Base-by-base conservation (phyloP, 1,284 basidiomycete species). In the Boletellus dicymbophilus region DNA sequence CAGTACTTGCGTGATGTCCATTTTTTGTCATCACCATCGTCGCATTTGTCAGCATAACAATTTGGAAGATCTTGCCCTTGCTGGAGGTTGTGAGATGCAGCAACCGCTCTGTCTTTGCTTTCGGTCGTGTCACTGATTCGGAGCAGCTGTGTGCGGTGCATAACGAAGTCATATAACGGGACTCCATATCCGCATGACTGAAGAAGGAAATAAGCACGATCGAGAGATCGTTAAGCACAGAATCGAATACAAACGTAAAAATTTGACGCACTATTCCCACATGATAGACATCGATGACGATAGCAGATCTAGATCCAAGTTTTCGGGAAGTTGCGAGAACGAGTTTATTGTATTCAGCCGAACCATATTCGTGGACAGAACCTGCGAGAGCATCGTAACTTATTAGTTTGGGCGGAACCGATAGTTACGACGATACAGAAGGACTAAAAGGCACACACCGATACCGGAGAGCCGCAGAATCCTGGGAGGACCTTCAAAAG, bases 161-260 rank as follows among this genome's bases (percentile, higher is more conserved):
- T 62, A 44, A 72, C 70, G 62, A 76, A 83, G 11, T 68, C 63
- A 59, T 75, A 82, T 50, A 75, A 66, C 6, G 81, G 81, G 26
- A 83, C 73, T 2, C 71, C 72, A 41, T 62, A 81, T 26, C 81
- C 81, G 52, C 81, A 83, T 0, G 78, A 78, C 81, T 82, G 25
- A 11, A 11, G 6, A 26, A 20, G 37, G n/a, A n/a, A n/a, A n/a
- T n/a, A n/a, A n/a, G n/a, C n/a, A n/a, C n/a, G n/a, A n/a, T n/a
- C n/a, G n/a, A n/a, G n/a, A n/a, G n/a, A n/a, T n/a, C n/a, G n/a
- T n/a, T n/a, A n/a, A n/a, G n/a, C n/a, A n/a, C n/a, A n/a, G n/a
- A n/a, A n/a, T n/a, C n/a, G n/a, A n/a, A n/a, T n/a, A n/a, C n/a
- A n/a, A n/a, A n/a, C n/a, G n/a, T n/a, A n/a, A n/a, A n/a, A n/a